These are phyloP conservation scores for Chytriomyces sp. DNA, from an alignment of 192 early-diverging fungal genomes.

Conservation along the genomic window DNA sequence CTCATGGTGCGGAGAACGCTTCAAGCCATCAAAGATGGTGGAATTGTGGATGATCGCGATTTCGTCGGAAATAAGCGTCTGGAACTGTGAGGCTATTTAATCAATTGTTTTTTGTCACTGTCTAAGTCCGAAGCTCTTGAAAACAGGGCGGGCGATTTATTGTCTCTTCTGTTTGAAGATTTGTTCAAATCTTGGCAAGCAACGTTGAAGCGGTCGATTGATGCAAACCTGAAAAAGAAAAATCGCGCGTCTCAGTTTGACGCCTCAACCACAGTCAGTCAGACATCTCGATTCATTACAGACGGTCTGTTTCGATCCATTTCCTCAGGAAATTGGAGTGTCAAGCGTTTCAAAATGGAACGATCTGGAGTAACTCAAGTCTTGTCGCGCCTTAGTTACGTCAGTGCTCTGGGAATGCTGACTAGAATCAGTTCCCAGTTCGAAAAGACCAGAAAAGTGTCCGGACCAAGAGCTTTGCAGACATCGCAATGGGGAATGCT, in stretches of 20 bases:
- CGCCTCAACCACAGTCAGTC: constrained; percentile 57
- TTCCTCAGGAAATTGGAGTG: constrained; percentile 96
- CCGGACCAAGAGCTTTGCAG: constrained; percentile 94
- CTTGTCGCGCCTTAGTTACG: constrained; percentile 88
- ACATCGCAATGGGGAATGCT: constrained; percentile 98
- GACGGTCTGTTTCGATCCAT: constrained; percentile 91
- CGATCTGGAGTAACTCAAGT: constrained; percentile 97
- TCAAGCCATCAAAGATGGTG: constrained; percentile 79
- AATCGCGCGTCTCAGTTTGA: constrained; percentile 90
- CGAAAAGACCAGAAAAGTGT: constrained; percentile 97
- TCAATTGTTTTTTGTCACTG: constrained; percentile 1
- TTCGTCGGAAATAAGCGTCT: constrained; percentile 98
- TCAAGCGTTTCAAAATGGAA: constrained; percentile 99
- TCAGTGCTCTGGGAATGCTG: constrained; percentile 96
- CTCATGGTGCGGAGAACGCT: constrained; percentile 93
- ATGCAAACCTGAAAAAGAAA: constrained; percentile 86
- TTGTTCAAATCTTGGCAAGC: constrained; percentile 92
- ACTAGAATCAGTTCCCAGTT: constrained; percentile 96
- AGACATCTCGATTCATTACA: constrained; percentile 76
- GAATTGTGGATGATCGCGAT: constrained; percentile 93
- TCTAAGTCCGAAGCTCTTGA: neutral
- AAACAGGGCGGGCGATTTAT: constrained; percentile 84
- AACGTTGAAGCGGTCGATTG: constrained; percentile 87
- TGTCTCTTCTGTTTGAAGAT: constrained; percentile 96
- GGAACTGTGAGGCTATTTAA: constrained; percentile 74